Conservation (phyloP, 2,329 filamentous ascomycete species). For the Cryphonectria parasitica region DNA sequence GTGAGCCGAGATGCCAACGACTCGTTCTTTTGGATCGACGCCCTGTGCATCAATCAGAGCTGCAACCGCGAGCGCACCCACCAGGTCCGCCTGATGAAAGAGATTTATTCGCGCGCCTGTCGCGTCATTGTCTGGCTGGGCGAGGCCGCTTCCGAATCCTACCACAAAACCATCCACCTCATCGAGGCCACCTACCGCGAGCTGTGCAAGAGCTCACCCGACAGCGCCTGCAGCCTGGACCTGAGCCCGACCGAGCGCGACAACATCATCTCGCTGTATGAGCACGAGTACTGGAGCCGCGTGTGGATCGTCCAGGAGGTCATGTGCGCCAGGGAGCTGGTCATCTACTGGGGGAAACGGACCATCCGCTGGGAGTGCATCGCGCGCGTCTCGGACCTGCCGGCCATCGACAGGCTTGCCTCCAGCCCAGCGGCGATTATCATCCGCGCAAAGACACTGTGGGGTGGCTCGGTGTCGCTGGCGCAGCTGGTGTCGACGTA, state of each 20-base stretch:
- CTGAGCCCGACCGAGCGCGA: not conserved
- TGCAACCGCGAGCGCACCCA: slow-evolving; percentile 14
- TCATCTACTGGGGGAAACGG: slow-evolving; percentile 11
- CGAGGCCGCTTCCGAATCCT: slow-evolving; percentile 6
- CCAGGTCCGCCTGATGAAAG: slow-evolving; percentile 24
- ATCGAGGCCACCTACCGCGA: slow-evolving; percentile 6
- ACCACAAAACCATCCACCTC: not conserved
- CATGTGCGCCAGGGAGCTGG: slow-evolving; percentile 15
- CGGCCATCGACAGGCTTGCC: not conserved
- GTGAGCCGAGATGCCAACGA: slow-evolving; percentile 10
- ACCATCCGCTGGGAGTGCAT: slow-evolving; percentile 13
- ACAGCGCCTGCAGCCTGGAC: not conserved
- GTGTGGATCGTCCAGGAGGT: slow-evolving; percentile 25
- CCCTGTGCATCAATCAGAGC: slow-evolving; percentile 25
- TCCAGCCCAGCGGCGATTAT: slow-evolving; percentile 1
- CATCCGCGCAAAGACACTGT: not conserved
- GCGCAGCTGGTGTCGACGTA: not conserved
- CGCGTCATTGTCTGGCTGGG: slow-evolving; percentile 19
- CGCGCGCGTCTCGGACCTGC: not conserved
- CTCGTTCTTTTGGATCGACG: slow-evolving; percentile 24
- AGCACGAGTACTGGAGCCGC: slow-evolving; percentile 20
- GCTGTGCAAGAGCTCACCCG: not conserved
- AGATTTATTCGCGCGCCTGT: slow-evolving; percentile 12
- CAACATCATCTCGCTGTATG: not conserved
- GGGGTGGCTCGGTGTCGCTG: not conserved